phyloP scores from a whole-genome alignment of 805 yeast genomes.

The Wickerhamiella sorbophila region DNA sequence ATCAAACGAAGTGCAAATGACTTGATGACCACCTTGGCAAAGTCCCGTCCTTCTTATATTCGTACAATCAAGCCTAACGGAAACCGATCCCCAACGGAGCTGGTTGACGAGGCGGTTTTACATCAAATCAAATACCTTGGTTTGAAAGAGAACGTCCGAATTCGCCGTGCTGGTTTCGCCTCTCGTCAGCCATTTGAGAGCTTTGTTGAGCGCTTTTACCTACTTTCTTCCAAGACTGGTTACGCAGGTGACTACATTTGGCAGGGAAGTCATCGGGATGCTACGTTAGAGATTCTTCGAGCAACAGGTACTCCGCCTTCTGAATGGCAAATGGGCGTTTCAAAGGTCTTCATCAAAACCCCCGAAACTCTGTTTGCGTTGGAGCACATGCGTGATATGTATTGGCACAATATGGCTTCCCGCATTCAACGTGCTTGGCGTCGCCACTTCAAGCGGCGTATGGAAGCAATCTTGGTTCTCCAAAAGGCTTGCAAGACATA shows the following conservation, averaged over 20 bases:
- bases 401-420: constrained; percentile 97
- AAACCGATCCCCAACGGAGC: constrained; percentile 78
- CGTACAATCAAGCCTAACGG: constrained; percentile 97
- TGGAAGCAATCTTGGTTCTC: constrained; percentile 70
- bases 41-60: constrained; percentile 88
- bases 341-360: constrained; percentile 87
- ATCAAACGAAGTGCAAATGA: constrained; percentile 85
- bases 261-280: constrained; percentile 44
- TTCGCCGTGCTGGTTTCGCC: constrained; percentile 97
- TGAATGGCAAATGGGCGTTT: constrained; percentile 84
- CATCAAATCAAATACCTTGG: constrained; percentile 95
- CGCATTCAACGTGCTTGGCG: constrained; percentile 96
- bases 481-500: constrained; percentile 71
- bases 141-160: constrained; percentile 89
- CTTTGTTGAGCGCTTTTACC: constrained; percentile 85
- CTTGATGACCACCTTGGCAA: constrained; percentile 74
- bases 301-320: constrained; percentile 57
- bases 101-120: constrained; percentile 74
- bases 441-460: constrained; percentile 61
- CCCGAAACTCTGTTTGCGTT: constrained; percentile 93
- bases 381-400: constrained; percentile 91
- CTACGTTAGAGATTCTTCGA: constrained; percentile 37
- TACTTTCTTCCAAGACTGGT: constrained; percentile 76
- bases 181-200: constrained; percentile 93
- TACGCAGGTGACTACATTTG: constrained; percentile 74